These are phyloP conservation scores for Cordia subcordata DNA, from an alignment of 257 asterid species.

Conservation along the genomic window DNA sequence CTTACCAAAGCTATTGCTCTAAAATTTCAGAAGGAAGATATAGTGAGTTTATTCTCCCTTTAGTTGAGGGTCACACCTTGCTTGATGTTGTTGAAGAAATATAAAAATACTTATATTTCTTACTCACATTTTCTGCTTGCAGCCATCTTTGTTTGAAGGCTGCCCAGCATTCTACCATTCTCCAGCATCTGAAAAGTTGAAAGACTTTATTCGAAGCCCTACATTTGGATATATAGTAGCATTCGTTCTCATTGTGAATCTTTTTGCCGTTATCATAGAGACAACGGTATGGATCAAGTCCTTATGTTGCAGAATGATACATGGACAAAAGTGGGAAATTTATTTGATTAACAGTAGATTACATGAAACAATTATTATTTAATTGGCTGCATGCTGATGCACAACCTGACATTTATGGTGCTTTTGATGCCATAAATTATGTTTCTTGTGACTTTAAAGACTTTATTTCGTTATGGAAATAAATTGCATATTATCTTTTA, in stretches of 20 bases:
- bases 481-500: no score
- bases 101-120: slow-evolving; percentile 12
- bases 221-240: slow-evolving; percentile 62
- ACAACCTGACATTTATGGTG: no score
- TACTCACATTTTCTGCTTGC: slow-evolving; percentile 28
- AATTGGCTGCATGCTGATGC: no score
- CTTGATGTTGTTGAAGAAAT: slow-evolving; percentile 3
- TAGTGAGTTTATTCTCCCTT: slow-evolving; percentile 36
- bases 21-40: slow-evolving; percentile 88
- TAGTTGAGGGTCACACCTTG: neutral
- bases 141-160: slow-evolving; percentile 69
- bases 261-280: slow-evolving; percentile 80
- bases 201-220: slow-evolving; percentile 61
- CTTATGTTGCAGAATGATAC: no score
- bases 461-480: no score
- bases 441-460: no score
- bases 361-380: no score
- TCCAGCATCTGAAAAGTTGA: slow-evolving; percentile 54
- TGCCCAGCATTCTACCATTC: slow-evolving; percentile 75
- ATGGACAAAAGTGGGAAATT: no score
- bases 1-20: slow-evolving; percentile 85
- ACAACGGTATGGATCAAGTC: slow-evolving; percentile 48
- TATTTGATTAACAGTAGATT: no score
- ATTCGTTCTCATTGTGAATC: slow-evolving; percentile 64
- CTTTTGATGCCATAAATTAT: no score